Percentiles rank a stretch among this genome's conserved stretches.
Evolutionary conservation across 2,329 filamentous ascomycete species (phyloP).

Genomic region (Chrysoporthe puriensis): DNA sequence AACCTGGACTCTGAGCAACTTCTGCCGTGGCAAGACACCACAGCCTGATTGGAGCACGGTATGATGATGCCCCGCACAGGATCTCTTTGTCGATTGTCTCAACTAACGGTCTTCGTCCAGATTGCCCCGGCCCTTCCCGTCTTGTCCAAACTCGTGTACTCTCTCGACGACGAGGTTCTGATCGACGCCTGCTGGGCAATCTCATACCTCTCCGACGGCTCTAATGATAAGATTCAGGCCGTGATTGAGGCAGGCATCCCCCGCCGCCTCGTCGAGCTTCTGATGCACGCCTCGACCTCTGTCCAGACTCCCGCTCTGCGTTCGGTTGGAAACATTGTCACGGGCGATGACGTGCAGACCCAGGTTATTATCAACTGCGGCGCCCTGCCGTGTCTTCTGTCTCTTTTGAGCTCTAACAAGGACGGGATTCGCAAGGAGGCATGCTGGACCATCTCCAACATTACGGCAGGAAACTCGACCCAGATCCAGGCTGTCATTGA

Average conservation of each 20-base stretch:
- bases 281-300: conserved; percentile 97
- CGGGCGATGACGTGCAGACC: conserved; percentile 96
- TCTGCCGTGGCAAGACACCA: conserved; percentile 98
- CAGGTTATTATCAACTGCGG: conserved; percentile 99
- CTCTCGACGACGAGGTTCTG: conserved; percentile 94
- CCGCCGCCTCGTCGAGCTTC: conserved; percentile 90
- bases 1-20: conserved; percentile 99
- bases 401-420: conserved; percentile 93
- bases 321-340: conserved; percentile 98
- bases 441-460: conserved; percentile 99
- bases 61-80: conserved; percentile 45
- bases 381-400: conserved; percentile 87
- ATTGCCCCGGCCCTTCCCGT: conserved; percentile 94
- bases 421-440: conserved; percentile 99
- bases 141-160: conserved; percentile 96
- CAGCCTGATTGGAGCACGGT: conserved; percentile 98
- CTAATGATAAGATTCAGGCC: conserved; percentile 99
- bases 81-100: conserved; percentile 2
- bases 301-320: conserved; percentile 97
- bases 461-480: conserved; percentile 95
- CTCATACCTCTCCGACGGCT: conserved; percentile 95
- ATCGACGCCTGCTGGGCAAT: conserved; percentile 99
- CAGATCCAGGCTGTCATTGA: conserved; percentile 98
- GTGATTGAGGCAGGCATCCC: conserved; percentile 98
- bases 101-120: conserved; percentile 49